Base-by-base conservation (phyloP, 169 alveolate species). In the Sarcocystis neurona region DNA sequence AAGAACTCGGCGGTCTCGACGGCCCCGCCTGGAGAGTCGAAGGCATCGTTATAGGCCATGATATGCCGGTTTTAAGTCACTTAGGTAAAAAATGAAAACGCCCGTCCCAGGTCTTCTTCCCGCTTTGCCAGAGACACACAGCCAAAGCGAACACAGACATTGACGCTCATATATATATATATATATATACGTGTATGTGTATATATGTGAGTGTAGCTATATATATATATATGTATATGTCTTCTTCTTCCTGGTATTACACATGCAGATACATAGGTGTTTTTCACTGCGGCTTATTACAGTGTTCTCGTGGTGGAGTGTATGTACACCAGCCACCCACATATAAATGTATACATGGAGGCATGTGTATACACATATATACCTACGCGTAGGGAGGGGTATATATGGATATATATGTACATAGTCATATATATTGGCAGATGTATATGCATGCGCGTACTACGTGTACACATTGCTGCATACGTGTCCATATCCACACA, bases 41-140 rank as follows among this genome's bases (percentile, higher is more conserved):
- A 4, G 90, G 46, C 47, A 34, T 85, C 48, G 66, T 85, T 27
- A 32, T 85, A 20, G 90, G 90, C 48, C 90, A 85, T 32, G 90
- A 68, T n/a, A 2, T 85, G 30, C 90, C 90, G 18, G 46, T 63
- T 27, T 60, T 85, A 18, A 70, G 85, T 23, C 82, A 66, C 66
- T 79, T 82, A 6, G 88, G 87, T 79, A 50, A 3, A n/a, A 3
- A 44, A 34, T n/a, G n/a, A n/a, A n/a, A n/a, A n/a, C n/a, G n/a
- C n/a, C n/a, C n/a, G n/a, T n/a, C n/a, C n/a, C n/a, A n/a, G n/a
- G n/a, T n/a, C n/a, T n/a, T n/a, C n/a, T n/a, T n/a, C n/a, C n/a
- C n/a, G n/a, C n/a, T n/a, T n/a, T n/a, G n/a, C n/a, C n/a, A n/a
- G n/a, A n/a, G n/a, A n/a, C n/a, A n/a, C n/a, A n/a, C n/a, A n/a